Percentiles rank a stretch among this genome's conserved stretches.
These are phyloP conservation scores for Paramecium octaurelia DNA, from an alignment of 73 alveolate genomes.

Conservation along the genomic window DNA sequence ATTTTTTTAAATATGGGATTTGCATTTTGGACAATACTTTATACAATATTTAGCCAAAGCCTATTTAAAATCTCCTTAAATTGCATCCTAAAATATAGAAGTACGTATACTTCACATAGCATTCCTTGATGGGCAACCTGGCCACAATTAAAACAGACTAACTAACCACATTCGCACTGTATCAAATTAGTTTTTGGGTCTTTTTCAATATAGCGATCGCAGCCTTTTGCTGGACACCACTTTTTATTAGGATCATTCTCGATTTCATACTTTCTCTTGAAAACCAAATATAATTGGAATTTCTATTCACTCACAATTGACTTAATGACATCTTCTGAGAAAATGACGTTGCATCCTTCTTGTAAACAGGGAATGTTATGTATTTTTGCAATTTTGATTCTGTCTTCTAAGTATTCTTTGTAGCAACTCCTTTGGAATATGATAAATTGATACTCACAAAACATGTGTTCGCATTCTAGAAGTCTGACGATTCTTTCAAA, in stretches of 20 bases:
- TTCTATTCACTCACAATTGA: background rate
- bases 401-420: conserved; percentile 3
- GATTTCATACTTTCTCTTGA: background rate
- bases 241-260: conserved; percentile 39
- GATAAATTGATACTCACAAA: background rate
- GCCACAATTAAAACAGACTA: conserved; percentile 53
- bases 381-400: conserved; percentile 13
- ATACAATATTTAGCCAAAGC: background rate
- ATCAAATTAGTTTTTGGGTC: background rate
- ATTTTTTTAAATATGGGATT: conserved; percentile 65
- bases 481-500: background rate
- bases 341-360: background rate
- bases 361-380: conserved; percentile 23
- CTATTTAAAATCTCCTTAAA: conserved; percentile 17
- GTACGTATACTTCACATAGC: background rate
- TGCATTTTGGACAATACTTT: conserved; percentile 69
- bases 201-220: background rate
- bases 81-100: background rate
- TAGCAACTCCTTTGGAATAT: background rate
- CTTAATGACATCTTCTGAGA: conserved; percentile 12
- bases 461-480: conserved; percentile 3
- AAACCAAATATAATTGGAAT: conserved; percentile 19
- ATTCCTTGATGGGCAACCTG: background rate
- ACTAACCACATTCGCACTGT: background rate
- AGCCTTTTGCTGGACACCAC: conserved; percentile 52